Base-by-base conservation (phyloP, 2,329 filamentous ascomycete genomes). In the Pleoardoris graminearum region DNA sequence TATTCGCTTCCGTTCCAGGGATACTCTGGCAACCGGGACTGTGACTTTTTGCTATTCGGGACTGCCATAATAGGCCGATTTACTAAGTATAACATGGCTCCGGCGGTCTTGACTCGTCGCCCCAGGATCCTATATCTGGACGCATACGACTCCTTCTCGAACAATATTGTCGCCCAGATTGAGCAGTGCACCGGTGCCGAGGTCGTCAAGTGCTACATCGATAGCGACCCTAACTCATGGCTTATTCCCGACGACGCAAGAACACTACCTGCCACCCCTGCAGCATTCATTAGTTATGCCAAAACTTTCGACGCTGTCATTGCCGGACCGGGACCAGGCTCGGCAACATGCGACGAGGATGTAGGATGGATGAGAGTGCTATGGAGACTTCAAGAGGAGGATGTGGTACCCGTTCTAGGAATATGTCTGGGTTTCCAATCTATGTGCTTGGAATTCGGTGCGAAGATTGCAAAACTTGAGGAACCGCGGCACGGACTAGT, bases 81-180 rank as follows among this genome's bases (percentile, higher is more conserved):
- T n/a, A n/a, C n/a, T n/a, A n/a, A 19, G 45, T 25, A 17, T 32
- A 42, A 12, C 19, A 71, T 73, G 70, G 63, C 70, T 45, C 64
- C 64, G 38, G 64, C 64, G 29, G 45, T 64, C 53, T 49, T 58
- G 47, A 62, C 59, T 51, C 59, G 59, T 48, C 59, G 59, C 41
- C 60, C 61, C 16, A 78, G 78, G 54, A 88, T 97, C 57, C 84
- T 97, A 58, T 96, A 96, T 75, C 81, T 99, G 61, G 94, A 97
- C 73, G 92, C 93, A 57, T 96, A 96, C 75, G 94, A 99, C 77
- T 97, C 92, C 36, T 99, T 97, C 75, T 90, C 91, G 50, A 92
- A 96, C 76, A 97, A 97, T 76, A 94, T 97, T 65, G 85, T 95
- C 48, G 86, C 89, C 5, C 83, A 96, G 29, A 80, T 97, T 41